Evolutionary conservation across 768 basidiomycete genomes (phyloP), one percentile per base, ranked within the genome.

Genomic region (Rhodotorula taiwanensis): DNA sequence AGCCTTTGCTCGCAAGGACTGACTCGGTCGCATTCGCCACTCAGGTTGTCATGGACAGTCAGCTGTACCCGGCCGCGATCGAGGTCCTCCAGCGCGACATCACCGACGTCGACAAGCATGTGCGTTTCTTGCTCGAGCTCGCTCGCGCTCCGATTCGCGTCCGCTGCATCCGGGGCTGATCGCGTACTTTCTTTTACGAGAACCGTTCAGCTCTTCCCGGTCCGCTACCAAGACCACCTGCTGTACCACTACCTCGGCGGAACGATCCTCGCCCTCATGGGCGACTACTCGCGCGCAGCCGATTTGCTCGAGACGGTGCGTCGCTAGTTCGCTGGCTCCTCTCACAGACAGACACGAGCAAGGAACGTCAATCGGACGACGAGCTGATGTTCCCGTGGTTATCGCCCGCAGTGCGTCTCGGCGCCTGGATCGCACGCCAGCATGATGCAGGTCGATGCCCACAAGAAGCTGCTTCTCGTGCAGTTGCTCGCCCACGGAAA

Each of bases 161-260:
- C 33, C 52, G n/a, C 28, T 6, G 21, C 34, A 16, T 27, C 34
- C 34, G 67, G n/a, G 16, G 27, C 5, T 30, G 36, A 16, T n/a
- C n/a, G n/a, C n/a, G n/a, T 33, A 15, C 23, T 34, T 21, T 47
- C 18, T 27, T 31, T 42, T 4, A 10, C n/a, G n/a, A n/a, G n/a
- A n/a, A n/a, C n/a, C n/a, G n/a, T n/a, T 11, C 58, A 73, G 71
- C 21, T 67, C 18, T 74, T 62, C 11, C 86, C 89, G 63, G 77
- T 93, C 57, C 76, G 75, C 36, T 90, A 89, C 76, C 84, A 81
- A 67, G 90, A 92, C 74, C 86, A 86, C 71, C 79, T 94, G 28
- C 76, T 81, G n/a, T 91, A 91, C 73, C 88, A 92, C 78, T 90
- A 91, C 74, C 78, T 83, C 4, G 89, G 86, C 5, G 90, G 88